These are phyloP conservation scores for Avena atlantica DNA, from an alignment of 176 grass and related monocot species.

Conservation along the genomic window DNA sequence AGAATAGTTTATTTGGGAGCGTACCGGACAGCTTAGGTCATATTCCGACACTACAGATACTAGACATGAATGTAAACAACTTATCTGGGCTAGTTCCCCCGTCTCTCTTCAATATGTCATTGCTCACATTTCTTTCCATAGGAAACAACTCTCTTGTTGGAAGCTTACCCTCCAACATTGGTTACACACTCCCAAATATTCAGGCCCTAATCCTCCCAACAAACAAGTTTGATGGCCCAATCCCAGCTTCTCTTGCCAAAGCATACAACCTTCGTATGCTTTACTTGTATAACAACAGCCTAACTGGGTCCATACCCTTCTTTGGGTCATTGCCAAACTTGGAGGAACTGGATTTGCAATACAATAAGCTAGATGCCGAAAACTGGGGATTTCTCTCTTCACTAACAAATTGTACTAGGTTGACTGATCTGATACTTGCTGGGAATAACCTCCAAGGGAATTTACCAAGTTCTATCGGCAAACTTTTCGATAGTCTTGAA, in stretches of 20 bases:
- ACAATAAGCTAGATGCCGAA: slow-evolving; percentile 40
- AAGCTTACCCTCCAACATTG: slow-evolving; percentile 42
- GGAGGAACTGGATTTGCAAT: not conserved
- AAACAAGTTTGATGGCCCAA: slow-evolving; percentile 43
- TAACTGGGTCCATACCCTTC: slow-evolving; percentile 35
- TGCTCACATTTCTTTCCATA: slow-evolving; percentile 22
- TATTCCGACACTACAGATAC: no score
- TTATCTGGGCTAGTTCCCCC: no score
- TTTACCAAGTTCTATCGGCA: slow-evolving; percentile 38
- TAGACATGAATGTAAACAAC: no score
- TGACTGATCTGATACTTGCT: not conserved
- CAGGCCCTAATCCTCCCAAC: not conserved
- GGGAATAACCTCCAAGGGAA: slow-evolving; percentile 45
- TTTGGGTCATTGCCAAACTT: slow-evolving; percentile 47
- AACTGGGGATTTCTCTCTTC: slow-evolving; percentile 39
- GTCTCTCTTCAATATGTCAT: not conserved
- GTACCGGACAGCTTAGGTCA: slow-evolving; percentile 41
- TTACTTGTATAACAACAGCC: not conserved
- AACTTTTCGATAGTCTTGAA: slow-evolving; percentile 36
- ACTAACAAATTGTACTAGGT: slow-evolving; percentile 35
- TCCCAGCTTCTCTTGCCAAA: slow-evolving; percentile 47
- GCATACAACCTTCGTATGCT: slow-evolving; percentile 24
- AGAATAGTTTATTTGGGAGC: slow-evolving; percentile 39
- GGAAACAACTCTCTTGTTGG: slow-evolving; percentile 40
- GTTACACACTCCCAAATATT: slow-evolving; percentile 47